Evolutionary conservation across 169 alveolate species (phyloP).

Genomic region (Ichthyophthirius multifiliis): DNA sequence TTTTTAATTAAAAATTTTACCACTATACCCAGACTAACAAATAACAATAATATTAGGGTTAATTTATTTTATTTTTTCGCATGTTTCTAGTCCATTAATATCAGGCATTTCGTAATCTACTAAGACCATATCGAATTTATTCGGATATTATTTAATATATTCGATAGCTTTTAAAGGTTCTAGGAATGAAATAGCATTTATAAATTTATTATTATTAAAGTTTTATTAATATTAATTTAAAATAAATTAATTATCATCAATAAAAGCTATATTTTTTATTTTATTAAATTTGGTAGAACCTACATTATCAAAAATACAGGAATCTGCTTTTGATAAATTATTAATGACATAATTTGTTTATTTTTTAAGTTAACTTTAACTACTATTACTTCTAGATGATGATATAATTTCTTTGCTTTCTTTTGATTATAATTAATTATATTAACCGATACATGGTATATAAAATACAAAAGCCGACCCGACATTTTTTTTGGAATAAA

Average conservation of each 20-base stretch:
- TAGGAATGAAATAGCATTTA: no score
- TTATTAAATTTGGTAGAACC: background rate
- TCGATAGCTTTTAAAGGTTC: background rate
- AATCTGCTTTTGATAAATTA: background rate
- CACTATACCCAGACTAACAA: background rate
- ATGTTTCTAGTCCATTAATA: background rate
- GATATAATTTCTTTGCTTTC: background rate
- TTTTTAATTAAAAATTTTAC: no score
- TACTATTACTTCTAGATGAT: background rate
- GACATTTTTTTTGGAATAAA: background rate
- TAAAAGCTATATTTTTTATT: background rate
- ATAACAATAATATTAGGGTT: background rate
- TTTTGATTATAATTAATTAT: background rate
- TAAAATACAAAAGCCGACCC: background rate
- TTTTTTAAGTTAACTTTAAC: background rate
- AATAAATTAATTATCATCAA: background rate
- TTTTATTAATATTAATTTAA: no score
- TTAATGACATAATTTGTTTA: background rate
- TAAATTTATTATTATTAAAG: no score
- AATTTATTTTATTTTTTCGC: background rate
- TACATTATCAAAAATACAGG: background rate
- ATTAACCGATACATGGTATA: background rate
- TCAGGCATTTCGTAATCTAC: background rate
- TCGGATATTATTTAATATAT: background rate
- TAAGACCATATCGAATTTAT: background rate